Conservation (phyloP, 2,329 filamentous ascomycete species). For the Paraphoma sp. region DNA sequence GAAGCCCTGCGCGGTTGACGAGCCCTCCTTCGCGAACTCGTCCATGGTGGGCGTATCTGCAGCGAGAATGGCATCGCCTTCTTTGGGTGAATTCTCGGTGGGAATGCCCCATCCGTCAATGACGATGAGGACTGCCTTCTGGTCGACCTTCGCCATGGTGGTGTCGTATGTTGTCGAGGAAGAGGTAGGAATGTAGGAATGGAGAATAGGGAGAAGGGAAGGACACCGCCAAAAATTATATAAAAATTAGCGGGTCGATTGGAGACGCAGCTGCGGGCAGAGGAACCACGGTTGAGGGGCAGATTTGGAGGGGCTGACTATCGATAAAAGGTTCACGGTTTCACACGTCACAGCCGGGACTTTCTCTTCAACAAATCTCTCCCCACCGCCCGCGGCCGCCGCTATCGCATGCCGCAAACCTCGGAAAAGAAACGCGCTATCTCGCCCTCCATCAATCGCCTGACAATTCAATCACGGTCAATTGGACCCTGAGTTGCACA, state of each 20-base stretch:
- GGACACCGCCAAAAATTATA: not conserved
- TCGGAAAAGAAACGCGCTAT: constrained; percentile 11
- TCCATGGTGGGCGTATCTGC: constrained; percentile 97
- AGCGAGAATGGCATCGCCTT: constrained; percentile 94
- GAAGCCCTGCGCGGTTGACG: constrained; percentile 81
- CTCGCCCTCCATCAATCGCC: constrained; percentile 10
- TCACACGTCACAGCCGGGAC: constrained; percentile 27
- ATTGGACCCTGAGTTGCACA: constrained; percentile 9
- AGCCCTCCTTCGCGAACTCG: constrained; percentile 70
- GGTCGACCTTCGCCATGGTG: constrained; percentile 69
- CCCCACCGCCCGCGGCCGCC: constrained; percentile 31
- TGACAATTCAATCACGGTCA: constrained; percentile 5
- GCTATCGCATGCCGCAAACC: constrained; percentile 13
- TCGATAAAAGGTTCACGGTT: constrained; percentile 17
- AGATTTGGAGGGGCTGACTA: constrained; percentile 27
- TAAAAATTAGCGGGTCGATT: not conserved
- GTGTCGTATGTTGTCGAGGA: constrained; percentile 34
- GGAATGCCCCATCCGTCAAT: constrained; percentile 99
- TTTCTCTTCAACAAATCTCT: constrained; percentile 15
- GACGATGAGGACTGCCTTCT: constrained; percentile 81
- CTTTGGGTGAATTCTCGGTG: constrained; percentile 76
- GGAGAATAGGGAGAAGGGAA: not conserved
- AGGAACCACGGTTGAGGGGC: constrained; percentile 32
- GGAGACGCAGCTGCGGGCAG: not conserved
- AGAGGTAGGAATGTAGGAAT: constrained; percentile 15